phyloP scores from a whole-genome alignment of 2,329 filamentous ascomycete species.

The Aspergillus sp. region DNA sequence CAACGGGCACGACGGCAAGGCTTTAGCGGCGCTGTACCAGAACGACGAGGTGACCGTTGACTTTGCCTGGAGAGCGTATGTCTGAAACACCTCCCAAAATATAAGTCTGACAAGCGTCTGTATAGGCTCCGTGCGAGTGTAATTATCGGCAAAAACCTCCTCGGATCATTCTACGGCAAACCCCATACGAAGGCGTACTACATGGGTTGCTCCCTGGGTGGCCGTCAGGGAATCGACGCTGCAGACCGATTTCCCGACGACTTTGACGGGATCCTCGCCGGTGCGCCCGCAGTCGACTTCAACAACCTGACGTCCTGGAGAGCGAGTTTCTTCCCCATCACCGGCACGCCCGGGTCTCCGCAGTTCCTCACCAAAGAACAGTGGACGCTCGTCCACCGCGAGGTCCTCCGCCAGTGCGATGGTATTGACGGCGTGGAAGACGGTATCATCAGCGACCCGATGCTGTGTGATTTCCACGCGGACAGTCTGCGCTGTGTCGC shows the following conservation, averaged over 20 bases:
- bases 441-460: slow-evolving; percentile 46
- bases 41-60: slow-evolving; percentile 4
- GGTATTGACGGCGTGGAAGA: slow-evolving; percentile 50
- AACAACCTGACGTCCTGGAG: slow-evolving; percentile 42
- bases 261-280: slow-evolving; percentile 45
- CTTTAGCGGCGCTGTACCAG: neutral
- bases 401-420: slow-evolving; percentile 54
- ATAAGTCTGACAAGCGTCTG: too few species aligned
- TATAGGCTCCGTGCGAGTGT: slow-evolving; percentile 7
- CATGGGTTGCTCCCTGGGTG: slow-evolving; percentile 8
- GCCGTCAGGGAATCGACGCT: slow-evolving; percentile 6
- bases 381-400: slow-evolving; percentile 46
- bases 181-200: slow-evolving; percentile 9
- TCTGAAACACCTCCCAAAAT: too few species aligned
- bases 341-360: slow-evolving; percentile 27
- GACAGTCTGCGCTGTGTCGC: slow-evolving; percentile 9
- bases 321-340: slow-evolving; percentile 37
- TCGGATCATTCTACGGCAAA: slow-evolving; percentile 3
- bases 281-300: slow-evolving; percentile 41
- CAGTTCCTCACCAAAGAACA: slow-evolving; percentile 18
- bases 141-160: slow-evolving; percentile 3
- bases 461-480: slow-evolving; percentile 5
- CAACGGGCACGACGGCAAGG: slow-evolving; percentile 10
- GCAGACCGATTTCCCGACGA: slow-evolving; percentile 5
- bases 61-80: slow-evolving; percentile 11